These are phyloP conservation scores for Trypanosoma boissoni DNA, from an alignment of 208 protist genomes.

Conservation along the genomic window DNA sequence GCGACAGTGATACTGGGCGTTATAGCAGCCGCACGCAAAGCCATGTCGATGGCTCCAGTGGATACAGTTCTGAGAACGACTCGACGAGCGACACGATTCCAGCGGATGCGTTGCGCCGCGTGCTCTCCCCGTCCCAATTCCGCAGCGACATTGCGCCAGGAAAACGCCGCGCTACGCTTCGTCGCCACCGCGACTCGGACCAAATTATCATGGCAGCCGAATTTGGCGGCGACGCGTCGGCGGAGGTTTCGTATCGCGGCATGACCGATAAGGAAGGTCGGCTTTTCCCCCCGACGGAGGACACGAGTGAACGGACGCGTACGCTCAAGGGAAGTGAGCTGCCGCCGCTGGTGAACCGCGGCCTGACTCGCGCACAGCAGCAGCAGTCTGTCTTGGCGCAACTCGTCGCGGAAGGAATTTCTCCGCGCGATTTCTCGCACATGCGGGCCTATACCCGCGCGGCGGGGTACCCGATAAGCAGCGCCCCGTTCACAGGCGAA, in stretches of 20 bases:
- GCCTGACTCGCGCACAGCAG: background rate
- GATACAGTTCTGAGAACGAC: too few relatives aligned
- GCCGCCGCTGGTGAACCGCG: slow-evolving; percentile 19
- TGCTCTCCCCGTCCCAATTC: slow-evolving; percentile 9
- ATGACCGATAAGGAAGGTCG: too few relatives aligned
- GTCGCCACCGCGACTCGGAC: background rate
- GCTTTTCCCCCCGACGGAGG: too few relatives aligned
- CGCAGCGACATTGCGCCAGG: background rate
- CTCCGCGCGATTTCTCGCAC: too few relatives aligned
- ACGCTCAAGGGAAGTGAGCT: background rate
- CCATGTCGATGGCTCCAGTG: background rate
- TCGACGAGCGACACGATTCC: too few relatives aligned
- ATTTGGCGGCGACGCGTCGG: slow-evolving; percentile 3
- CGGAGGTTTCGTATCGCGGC: slow-evolving; percentile 13
- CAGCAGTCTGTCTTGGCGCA: too few relatives aligned
- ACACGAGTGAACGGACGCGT: slow-evolving; percentile 4
- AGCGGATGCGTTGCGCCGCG: slow-evolving; percentile 4
- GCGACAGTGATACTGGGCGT: background rate
- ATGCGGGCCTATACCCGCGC: too few relatives aligned
- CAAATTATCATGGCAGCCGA: slow-evolving; percentile 1
- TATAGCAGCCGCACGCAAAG: background rate
- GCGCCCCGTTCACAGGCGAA: background rate
- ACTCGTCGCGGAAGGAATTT: too few relatives aligned
- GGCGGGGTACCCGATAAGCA: too few relatives aligned
- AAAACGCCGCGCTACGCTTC: slow-evolving; percentile 1